These are phyloP conservation scores for Salvia hispanica DNA, from an alignment of 257 asterid species.

Conservation along the genomic window DNA sequence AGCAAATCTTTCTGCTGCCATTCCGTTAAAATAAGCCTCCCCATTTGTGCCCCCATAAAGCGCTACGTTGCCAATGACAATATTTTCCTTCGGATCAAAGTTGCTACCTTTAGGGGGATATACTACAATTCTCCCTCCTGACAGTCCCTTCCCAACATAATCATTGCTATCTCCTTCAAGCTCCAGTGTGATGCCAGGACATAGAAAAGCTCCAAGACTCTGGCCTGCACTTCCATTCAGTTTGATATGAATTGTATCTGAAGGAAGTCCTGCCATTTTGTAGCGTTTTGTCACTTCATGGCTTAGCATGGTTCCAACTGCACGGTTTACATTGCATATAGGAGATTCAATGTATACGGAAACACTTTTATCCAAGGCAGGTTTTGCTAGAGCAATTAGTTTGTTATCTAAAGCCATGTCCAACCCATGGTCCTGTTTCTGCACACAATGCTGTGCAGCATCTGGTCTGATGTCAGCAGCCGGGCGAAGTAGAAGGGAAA, in stretches of 20 bases:
- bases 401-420: constrained; percentile 95
- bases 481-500: constrained; percentile 86
- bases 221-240: constrained; percentile 97
- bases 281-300: constrained; percentile 89
- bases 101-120: constrained; percentile 89
- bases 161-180: constrained; percentile 99
- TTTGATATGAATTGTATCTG: constrained; percentile 85
- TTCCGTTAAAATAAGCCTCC: constrained; percentile 97
- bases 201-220: constrained; percentile 97
- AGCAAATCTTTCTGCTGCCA: constrained; percentile 99
- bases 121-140: constrained; percentile 89
- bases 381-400: constrained; percentile 61
- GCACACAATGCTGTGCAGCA: constrained; percentile 93
- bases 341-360: constrained; percentile 88
- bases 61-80: constrained; percentile 97
- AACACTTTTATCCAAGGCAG: constrained; percentile 74
- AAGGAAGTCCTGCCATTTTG: constrained; percentile 74
- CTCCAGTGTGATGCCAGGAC: constrained; percentile 91
- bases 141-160: constrained; percentile 96
- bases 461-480: constrained; percentile 98
- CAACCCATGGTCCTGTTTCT: constrained; percentile 96
- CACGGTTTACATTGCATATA: constrained; percentile 87
- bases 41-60: constrained; percentile 94
- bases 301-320: constrained; percentile 98
- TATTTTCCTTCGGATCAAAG: constrained; percentile 90